Base-by-base conservation (phyloP, 257 asterid genomes). In the Petrea volubilis region DNA sequence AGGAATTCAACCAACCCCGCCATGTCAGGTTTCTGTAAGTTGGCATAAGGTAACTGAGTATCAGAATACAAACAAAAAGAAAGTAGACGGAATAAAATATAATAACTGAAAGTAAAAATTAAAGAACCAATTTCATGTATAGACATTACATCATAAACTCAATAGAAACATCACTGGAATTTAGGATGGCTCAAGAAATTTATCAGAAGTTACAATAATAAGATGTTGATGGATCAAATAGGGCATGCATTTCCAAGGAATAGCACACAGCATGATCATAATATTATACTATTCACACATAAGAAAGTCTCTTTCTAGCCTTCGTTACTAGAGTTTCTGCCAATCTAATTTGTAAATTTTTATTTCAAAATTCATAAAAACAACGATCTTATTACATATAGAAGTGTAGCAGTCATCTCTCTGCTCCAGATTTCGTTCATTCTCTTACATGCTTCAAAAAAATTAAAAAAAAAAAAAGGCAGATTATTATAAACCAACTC, bases 11-110 rank as follows among this genome's bases (percentile, higher is more conserved):
- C 82, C 23, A 92, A 56, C 71, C 87, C 90, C 31, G 76, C 75
- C 81, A 75, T 71, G 74, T 86, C 98, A 12, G 93, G 96, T 80
- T 85, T 90, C 98, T 90, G 84, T 78, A 59, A 36, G 70, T 59
- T 72, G 31, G 44, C 68, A 60, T 33, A 41, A 61, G 44, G 53
- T 38, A n/a, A 55, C 27, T 67, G 38, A 50, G 71, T 33, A 43
- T 73, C 70, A 52, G 28, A 67, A 57, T 57, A 60, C 29, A 57
- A 40, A 76, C 23, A 23, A 38, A 56, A 67, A 20, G 18, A 34
- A 44, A 57, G 5, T 15, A 72, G 17, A 33, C 18, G 9, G 11
- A 38, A 68, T 24, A 49, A 24, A 29, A 38, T 14, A 56, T 11
- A 59, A 43, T 8, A 28, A 14, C 23, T 14, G 15, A 25, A 52